Evolutionary conservation across 192 early-diverging fungal species (phyloP).

Genomic region (Diversispora epigaea): DNA sequence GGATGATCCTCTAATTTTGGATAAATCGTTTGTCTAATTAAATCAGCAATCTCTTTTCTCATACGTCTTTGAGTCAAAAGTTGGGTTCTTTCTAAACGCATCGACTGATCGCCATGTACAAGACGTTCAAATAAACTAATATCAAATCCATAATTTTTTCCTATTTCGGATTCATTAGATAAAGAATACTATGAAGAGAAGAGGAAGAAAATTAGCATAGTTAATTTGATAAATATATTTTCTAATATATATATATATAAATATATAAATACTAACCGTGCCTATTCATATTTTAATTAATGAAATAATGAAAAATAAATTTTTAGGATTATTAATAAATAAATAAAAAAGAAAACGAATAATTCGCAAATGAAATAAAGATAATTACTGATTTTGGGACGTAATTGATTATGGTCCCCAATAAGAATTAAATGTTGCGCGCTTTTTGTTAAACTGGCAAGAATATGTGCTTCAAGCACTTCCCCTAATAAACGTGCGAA

Average conservation of each 20-base stretch:
- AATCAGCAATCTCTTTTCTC: constrained; percentile 50
- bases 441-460: constrained; percentile 44
- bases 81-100: neutral
- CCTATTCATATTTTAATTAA: neutral
- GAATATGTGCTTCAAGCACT: constrained; percentile 57
- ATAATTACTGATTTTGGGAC: neutral
- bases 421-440: constrained; percentile 59
- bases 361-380: neutral
- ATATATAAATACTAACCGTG: neutral
- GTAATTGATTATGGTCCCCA: constrained; percentile 45
- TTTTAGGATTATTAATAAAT: neutral
- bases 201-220: neutral
- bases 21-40: constrained; percentile 52
- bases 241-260: too few relatives aligned
- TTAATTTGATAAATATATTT: too few relatives aligned
- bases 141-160: constrained; percentile 44
- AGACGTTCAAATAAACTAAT: constrained; percentile 54
- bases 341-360: neutral
- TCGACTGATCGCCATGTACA: constrained; percentile 8
- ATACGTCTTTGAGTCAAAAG: constrained; percentile 49
- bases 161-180: constrained; percentile 41
- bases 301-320: neutral
- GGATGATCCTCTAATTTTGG: constrained; percentile 44
- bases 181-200: neutral
- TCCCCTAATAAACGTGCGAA: constrained; percentile 35